Evolutionary conservation across 306 rosid genomes (phyloP), one percentile per base, ranked within the genome.

Genomic region (Sindora glabra): DNA sequence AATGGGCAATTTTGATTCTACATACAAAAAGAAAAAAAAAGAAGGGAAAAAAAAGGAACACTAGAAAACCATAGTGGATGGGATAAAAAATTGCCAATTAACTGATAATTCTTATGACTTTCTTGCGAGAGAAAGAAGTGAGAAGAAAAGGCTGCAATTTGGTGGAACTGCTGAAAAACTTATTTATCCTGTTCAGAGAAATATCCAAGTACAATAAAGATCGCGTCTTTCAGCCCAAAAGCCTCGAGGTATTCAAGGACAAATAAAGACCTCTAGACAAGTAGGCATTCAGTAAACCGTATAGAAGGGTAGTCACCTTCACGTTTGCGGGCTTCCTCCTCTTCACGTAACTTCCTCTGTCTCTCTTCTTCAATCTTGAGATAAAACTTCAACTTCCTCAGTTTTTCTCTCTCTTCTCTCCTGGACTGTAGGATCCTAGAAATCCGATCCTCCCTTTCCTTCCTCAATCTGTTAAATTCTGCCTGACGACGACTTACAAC

Each of bases 341-440:
- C 95, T 79, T 84, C 97, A 0, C 9, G 81, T 78, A 84, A 65
- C 68, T 69, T 94, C 41, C 56, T 74, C 13, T 51, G 82, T 36
- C 80, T 86, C 74, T 94, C 99, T 69, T 94, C 99, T 65, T 94
- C 97, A 13, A 74, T 45, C 52, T 67, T 77, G 49, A 94, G 83
- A 67, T 80, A 89, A 64, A 51, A 86, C 66, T 86, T 86, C 65
- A 78, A 76, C 86, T 89, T 94, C 71, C 99, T 84, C 79, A 67
- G 57, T 24, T 46, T 68, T 17, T 82, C 95, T 74, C 95, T 82
- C 48, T 89, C 97, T 41, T 47, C 81, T 65, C 70, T 80, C 79
- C 92, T 82, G 17, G 90, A 68, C 70, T 64, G 79, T 65, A 82
- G 68, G 60, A 86, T 75, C 71, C 77, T 89, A 12, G 76, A 59